Evolutionary conservation across 495 filamentous ascomycete genomes (phyloP).

Genomic region (Talaromyces proteolyticus): DNA sequence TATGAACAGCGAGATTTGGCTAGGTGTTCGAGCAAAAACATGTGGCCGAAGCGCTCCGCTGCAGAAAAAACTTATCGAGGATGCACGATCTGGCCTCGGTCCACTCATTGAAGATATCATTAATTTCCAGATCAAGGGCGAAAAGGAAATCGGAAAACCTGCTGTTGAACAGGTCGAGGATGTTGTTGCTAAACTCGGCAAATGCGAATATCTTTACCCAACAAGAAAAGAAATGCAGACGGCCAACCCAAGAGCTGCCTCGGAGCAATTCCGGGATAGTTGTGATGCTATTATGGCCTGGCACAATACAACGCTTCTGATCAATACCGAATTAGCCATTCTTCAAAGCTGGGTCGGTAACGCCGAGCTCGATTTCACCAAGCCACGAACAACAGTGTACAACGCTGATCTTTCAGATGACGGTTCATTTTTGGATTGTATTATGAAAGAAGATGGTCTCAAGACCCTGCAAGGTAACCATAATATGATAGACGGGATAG

Average conservation of each 20-base stretch:
- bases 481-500: slow-evolving; percentile 80
- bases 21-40: slow-evolving; percentile 74
- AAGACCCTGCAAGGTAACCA: slow-evolving; percentile 78
- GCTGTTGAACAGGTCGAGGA: slow-evolving; percentile 83
- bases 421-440: slow-evolving; percentile 88
- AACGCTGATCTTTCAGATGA: slow-evolving; percentile 74
- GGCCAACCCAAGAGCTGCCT: slow-evolving; percentile 67
- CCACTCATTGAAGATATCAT: slow-evolving; percentile 78
- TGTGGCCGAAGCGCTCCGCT: slow-evolving; percentile 79
- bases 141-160: slow-evolving; percentile 83
- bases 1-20: slow-evolving; percentile 80
- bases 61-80: slow-evolving; percentile 78
- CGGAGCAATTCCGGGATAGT: slow-evolving; percentile 67
- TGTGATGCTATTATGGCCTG: slow-evolving; percentile 87
- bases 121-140: slow-evolving; percentile 88
- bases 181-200: slow-evolving; percentile 81
- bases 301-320: slow-evolving; percentile 97
- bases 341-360: slow-evolving; percentile 96
- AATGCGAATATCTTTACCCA: slow-evolving; percentile 77
- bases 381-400: slow-evolving; percentile 36
- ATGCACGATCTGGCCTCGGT: slow-evolving; percentile 62
- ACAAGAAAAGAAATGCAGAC: slow-evolving; percentile 65
- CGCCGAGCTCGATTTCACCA: slow-evolving; percentile 84
- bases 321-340: slow-evolving; percentile 88
- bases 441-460: slow-evolving; percentile 95